Base-by-base conservation (phyloP, 1,284 basidiomycete species). In the Inonotus obliquus region DNA sequence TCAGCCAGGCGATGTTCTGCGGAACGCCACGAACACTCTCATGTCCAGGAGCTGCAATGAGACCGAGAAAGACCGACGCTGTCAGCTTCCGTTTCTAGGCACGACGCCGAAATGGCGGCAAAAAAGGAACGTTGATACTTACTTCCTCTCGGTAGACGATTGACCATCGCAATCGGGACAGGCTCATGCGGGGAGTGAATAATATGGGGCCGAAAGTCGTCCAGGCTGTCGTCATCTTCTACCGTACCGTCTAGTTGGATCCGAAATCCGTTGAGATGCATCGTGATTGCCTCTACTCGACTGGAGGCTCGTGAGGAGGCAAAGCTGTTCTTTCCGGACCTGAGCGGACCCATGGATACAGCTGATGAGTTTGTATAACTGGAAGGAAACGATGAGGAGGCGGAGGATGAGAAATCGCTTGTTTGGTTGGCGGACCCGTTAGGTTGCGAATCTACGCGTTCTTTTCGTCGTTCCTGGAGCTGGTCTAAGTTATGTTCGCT, bases 1-100 rank as follows among this genome's bases (percentile, higher is more conserved):
- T 85, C 29, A 92, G 78, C 89, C 89, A 92, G 2, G 89, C 89
- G 1, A 83, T 82, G 62, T 89, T 86, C 71, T 92, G 90, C 1
- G 89, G 85, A 61, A 84, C 85, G 60, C 70, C 63, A 32, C 79
- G 73, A 35, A 84, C 79, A 67, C 86, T 81, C 41, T 75, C 77
- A 66, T 82, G 80, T 1, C 78, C 79, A 1, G 79, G 80, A n/a
- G 70, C 72, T 49, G 23, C 23, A 49, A 1, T 11, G 25, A 49
- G 6, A 23, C n/a, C n/a, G 4, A 2, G 11, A 23, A 27, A 27
- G 23, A 25, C 25, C 23, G 14, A 54, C 32, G 32, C 32, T 32
- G 32, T 59, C 19, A 60, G 51, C 23, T 38, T 17, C 23, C 19
- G 41, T 44, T 17, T 19, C 11, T 25, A 1, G 9, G n/a, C 21